Evolutionary conservation across 257 asterid species (phyloP), one percentile per base, ranked within the genome.

Genomic region (Catharanthus roseus): DNA sequence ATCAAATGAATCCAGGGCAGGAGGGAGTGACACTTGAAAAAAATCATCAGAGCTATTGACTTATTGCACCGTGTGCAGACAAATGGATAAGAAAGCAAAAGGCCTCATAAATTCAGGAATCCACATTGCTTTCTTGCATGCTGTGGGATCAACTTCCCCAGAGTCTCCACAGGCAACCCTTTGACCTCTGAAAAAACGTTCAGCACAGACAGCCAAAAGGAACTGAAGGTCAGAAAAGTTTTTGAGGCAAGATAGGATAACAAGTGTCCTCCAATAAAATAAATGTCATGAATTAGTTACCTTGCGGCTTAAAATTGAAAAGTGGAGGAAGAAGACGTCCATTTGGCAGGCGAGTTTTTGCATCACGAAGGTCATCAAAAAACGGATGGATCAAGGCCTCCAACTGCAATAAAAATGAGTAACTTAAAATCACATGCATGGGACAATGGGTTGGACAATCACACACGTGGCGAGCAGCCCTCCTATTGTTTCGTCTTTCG

Each of bases 271-370:
- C 3, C 13, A 26, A 68, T 28, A 51, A 68, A n/a, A 70, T 49
- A 62, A 34, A 62, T 23, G 38, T 33, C n/a, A 54, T 53, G n/a
- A 63, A 19, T 34, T 58, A 41, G 47, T 65, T 80, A 90, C 97
- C 95, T 34, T 83, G 90, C 65, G 96, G 87, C 80, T 83, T 88
- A 62, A 90, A 90, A 85, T 90, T 88, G 79, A 90, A 90, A 58
- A 90, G 74, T 16, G 93, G 93, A 67, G 97, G 96, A 69, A 90
- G 88, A 58, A 77, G 73, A n/a, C 91, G 87, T 29, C 96, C 96
- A 51, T 85, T 90, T 50, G 95, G 96, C 10, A 90, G 84, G 72
- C 83, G 85, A 44, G 84, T 72, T 67, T 70, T 82, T 61, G 90
- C 87, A 62, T 88, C 88, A 45, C 95, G 87, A 28, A 88, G 84